Percentiles rank a stretch among this genome's conserved stretches.
Evolutionary conservation across 345 rosid species (phyloP).

Genomic region (Ceriops tagal): DNA sequence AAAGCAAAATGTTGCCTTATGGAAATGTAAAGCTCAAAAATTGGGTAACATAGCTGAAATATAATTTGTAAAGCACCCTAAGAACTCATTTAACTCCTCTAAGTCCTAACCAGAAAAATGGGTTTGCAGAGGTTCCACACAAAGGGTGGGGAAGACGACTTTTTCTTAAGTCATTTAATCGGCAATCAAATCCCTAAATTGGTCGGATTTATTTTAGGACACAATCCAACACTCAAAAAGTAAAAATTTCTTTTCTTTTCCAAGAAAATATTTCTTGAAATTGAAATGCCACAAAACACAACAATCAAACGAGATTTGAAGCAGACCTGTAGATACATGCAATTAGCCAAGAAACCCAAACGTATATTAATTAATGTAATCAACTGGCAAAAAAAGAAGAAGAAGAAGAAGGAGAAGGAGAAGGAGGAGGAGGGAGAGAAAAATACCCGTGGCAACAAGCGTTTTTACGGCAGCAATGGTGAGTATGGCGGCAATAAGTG

Average conservation of each 20-base stretch:
- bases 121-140: neutral
- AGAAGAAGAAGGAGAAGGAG: neutral
- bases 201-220: neutral
- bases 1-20: neutral
- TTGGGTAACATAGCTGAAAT: neutral
- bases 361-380: neutral
- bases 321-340: neutral
- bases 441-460: constrained; percentile 79
- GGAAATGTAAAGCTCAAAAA: too few species aligned
- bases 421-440: too few species aligned
- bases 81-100: neutral
- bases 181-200: too few species aligned
- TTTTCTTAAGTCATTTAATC: too few species aligned
- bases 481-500: constrained; percentile 62
- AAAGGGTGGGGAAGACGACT: too few species aligned
- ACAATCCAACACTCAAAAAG: neutral
- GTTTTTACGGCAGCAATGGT: constrained; percentile 78
- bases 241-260: neutral
- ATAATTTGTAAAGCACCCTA: neutral
- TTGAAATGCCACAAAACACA: neutral
- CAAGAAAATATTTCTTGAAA: neutral
- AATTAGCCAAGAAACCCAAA: neutral
- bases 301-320: neutral
- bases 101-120: neutral
- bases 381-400: neutral